Percentiles rank a stretch among this genome's conserved stretches.
phyloP scores from a whole-genome alignment of 1,284 basidiomycete genomes.

The Cutaneotrichosporon dermatis region DNA sequence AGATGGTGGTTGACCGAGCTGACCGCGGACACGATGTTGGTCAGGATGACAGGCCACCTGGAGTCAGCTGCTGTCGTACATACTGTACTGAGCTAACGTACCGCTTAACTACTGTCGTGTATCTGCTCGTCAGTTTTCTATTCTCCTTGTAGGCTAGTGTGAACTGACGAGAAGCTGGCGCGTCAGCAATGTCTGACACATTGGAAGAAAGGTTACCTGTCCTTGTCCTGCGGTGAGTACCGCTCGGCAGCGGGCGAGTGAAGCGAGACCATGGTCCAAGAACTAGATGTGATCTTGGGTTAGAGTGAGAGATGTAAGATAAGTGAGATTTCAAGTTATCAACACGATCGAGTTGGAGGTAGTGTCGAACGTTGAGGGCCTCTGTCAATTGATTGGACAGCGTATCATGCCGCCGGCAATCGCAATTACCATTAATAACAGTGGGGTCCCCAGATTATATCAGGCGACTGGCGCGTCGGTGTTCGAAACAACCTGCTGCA shows the following conservation, averaged over 20 bases:
- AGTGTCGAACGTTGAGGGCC: too few species aligned
- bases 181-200: not conserved
- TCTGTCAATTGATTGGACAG: not conserved
- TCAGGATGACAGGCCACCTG: slow-evolving; percentile 83
- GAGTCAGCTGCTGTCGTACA: slow-evolving; percentile 36
- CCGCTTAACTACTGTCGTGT: slow-evolving; percentile 36
- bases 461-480: too few species aligned
- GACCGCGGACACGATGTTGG: slow-evolving; percentile 69
- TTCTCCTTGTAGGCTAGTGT: not conserved
- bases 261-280: slow-evolving; percentile 10
- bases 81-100: slow-evolving; percentile 12
- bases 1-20: slow-evolving; percentile 59
- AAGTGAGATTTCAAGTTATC: not conserved
- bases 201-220: slow-evolving; percentile 26
- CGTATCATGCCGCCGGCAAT: not conserved
- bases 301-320: not conserved
- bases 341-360: not conserved
- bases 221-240: slow-evolving; percentile 46
- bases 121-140: slow-evolving; percentile 23
- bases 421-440: not conserved
- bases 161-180: slow-evolving; percentile 40
- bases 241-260: slow-evolving; percentile 34
- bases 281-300: not conserved
- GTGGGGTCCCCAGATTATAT: too few species aligned
- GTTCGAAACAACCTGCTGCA: not conserved